Base-by-base conservation (phyloP, 352 stramenopile genomes). In the Achlya hypogyna region DNA sequence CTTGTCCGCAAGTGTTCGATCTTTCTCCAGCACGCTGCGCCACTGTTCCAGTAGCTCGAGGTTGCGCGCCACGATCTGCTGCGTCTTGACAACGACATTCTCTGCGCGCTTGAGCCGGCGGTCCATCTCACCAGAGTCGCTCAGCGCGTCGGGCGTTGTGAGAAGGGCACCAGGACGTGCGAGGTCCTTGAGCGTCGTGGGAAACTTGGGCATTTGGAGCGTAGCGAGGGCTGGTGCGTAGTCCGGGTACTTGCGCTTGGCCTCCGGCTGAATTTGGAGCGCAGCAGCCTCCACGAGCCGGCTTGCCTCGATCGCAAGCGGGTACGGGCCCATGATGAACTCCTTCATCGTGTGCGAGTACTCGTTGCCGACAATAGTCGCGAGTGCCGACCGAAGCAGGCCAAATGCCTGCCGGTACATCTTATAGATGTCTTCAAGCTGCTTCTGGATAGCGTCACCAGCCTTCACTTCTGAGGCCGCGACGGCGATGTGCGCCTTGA, bases 61-160 rank as follows among this genome's bases (percentile, higher is more conserved):
- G 67, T 91, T 88, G 63, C 88, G 75, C 51, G 88, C 79, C 62
- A 79, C 84, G n/a, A 90, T 71, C 54, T 83, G 84, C 38, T 93
- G 84, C 53, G 77, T 86, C 56, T 86, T 77, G 59, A 91, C 74
- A 66, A 91, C 78, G 10, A 83, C 78, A 70, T 78, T 88, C 71
- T 93, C 84, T 62, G 76, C 80, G 4, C 71, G 72, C 34, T 80
- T 78, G n/a, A 93, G 75, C 63, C 60, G 60, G 20, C 60, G 60
- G 10, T 67, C 60, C 29, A 58, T 56, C n/a, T 67, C 79, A 77
- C 40, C 84, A 81, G 74, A 73, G 71, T 42, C 74, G 74, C 64
- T 93, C 77, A 66, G 80, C 71, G 32, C 78, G 72, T 60, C 87
- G 62, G 23, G 78, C 74, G 65, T 73, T 78, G 70, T 81, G 73